phyloP scores from a whole-genome alignment of 83 land plant species.

The Larix sibirica region DNA sequence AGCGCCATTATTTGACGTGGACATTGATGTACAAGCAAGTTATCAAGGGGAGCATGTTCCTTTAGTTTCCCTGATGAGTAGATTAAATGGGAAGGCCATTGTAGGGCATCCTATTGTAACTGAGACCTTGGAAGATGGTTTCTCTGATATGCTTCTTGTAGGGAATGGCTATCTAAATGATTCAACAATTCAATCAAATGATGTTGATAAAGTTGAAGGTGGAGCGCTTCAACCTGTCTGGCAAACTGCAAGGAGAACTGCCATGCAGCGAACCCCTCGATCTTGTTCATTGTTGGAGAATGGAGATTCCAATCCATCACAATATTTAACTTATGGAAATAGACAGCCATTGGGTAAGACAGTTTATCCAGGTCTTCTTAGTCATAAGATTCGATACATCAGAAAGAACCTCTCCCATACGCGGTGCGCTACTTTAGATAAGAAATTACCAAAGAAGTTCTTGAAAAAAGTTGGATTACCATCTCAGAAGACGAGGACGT shows the following conservation, averaged over 20 bases:
- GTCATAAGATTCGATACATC: slow-evolving; percentile 17
- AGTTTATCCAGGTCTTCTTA: slow-evolving; percentile 14
- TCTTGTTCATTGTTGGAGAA: slow-evolving; percentile 29
- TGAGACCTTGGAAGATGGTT: slow-evolving; percentile 62
- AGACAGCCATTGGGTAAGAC: slow-evolving; percentile 21
- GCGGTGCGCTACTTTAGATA: slow-evolving; percentile 25
- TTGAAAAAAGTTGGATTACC: slow-evolving; percentile 49
- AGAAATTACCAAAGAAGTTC: slow-evolving; percentile 29
- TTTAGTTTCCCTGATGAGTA: slow-evolving; percentile 68
- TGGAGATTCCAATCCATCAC: slow-evolving; percentile 22
- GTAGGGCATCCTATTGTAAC: slow-evolving; percentile 71
- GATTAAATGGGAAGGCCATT: slow-evolving; percentile 71
- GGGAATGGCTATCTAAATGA: slow-evolving; percentile 17
- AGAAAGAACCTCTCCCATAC: slow-evolving; percentile 25
- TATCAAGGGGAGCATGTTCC: slow-evolving; percentile 62
- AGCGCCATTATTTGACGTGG: slow-evolving; percentile 52
- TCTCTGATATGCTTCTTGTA: slow-evolving; percentile 27
- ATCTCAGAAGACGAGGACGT: slow-evolving; percentile 61
- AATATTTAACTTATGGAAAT: slow-evolving; percentile 23
- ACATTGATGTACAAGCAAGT: slow-evolving; percentile 56
- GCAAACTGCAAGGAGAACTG: slow-evolving; percentile 78
- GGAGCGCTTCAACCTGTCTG: slow-evolving; percentile 53
- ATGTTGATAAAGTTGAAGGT: slow-evolving; percentile 20
- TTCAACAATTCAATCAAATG: neutral
- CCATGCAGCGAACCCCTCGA: slow-evolving; percentile 64